Percentiles rank a stretch among this genome's conserved stretches.
phyloP scores from a whole-genome alignment of 345 rosid species.

The Melaleuca alternifolia region DNA sequence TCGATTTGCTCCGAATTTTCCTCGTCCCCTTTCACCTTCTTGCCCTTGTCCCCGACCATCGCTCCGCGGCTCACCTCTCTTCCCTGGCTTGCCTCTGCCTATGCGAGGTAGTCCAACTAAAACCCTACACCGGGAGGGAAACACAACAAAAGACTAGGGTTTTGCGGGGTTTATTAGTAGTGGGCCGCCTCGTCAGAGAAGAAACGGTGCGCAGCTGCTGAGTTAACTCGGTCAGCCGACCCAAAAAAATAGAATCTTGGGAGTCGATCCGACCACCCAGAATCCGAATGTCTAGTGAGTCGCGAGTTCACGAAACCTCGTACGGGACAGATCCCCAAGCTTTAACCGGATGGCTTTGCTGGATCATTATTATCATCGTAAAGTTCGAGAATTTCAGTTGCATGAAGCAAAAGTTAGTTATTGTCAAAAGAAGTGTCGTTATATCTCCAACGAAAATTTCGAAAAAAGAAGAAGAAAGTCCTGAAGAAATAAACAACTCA shows the following conservation, averaged over 20 bases:
- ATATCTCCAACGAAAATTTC: not conserved
- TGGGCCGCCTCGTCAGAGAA: not conserved
- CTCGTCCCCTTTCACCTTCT: slow-evolving; percentile 63
- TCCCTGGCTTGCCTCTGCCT: not conserved
- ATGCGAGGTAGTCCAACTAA: not conserved
- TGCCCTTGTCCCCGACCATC: slow-evolving; percentile 82
- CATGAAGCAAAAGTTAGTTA: not conserved
- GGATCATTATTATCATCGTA: not conserved
- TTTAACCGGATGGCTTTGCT: not conserved
- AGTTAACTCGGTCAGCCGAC: not conserved
- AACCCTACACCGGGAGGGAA: slow-evolving; percentile 2
- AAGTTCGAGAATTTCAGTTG: not conserved
- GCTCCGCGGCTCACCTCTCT: not conserved
- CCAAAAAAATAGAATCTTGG: not conserved
- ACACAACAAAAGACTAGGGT: slow-evolving; percentile 36
- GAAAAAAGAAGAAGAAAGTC: not conserved
- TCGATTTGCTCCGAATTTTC: slow-evolving; percentile 65
- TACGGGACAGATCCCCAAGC: not conserved
- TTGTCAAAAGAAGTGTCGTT: not conserved
- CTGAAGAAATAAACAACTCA: not conserved
- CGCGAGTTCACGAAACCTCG: not conserved
- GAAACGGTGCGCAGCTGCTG: not conserved
- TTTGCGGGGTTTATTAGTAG: slow-evolving; percentile 35
- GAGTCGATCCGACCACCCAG: not conserved
- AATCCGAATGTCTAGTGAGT: not conserved